Conservation (phyloP, 495 filamentous ascomycete genomes). For the Aspergillus carlsbadensis region DNA sequence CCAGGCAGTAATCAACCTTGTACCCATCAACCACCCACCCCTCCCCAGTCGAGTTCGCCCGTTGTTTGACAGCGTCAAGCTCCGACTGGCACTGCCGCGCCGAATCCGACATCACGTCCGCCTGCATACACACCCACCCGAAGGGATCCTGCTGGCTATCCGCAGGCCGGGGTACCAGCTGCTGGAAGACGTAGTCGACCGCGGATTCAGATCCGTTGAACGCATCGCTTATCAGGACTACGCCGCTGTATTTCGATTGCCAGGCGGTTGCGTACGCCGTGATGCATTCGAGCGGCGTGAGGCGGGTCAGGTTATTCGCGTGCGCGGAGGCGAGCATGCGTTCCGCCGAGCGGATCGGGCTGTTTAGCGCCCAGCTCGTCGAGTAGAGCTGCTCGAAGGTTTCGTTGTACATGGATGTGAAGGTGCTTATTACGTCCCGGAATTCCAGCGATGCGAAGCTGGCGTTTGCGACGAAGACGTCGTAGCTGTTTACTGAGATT, state of each 20-base stretch:
- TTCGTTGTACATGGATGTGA: neutral
- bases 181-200: neutral
- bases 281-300: neutral
- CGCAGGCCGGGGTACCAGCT: neutral
- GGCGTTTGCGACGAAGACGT: neutral
- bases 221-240: neutral
- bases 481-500: neutral
- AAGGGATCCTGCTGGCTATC: neutral
- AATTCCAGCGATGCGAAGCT: neutral
- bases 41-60: neutral
- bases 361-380: neutral
- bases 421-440: neutral
- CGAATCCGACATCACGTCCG: neutral
- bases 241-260: neutral
- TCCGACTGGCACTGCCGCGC: neutral
- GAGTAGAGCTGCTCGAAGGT: neutral
- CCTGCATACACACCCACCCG: slow-evolving; percentile 2
- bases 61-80: neutral
- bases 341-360: neutral
- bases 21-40: neutral
- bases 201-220: neutral
- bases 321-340: neutral
- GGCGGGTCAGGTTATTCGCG: neutral
- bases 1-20: slow-evolving; percentile 2
- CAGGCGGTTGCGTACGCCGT: neutral